Evolutionary conservation across 2,329 filamentous ascomycete species (phyloP).

Genomic region (Fusarium zealandicum): DNA sequence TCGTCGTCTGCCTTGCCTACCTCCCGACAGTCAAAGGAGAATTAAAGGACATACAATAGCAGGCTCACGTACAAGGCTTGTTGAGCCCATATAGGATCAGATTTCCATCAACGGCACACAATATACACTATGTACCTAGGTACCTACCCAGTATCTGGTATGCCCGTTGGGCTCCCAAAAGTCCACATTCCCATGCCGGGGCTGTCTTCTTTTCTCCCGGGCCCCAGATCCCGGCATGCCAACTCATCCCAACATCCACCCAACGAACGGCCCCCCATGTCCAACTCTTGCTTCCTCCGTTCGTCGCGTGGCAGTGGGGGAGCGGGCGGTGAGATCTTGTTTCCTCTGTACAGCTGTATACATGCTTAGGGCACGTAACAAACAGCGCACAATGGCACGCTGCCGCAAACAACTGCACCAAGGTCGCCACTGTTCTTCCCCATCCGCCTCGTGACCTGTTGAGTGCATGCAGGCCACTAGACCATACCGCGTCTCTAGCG

Average conservation of each 20-base stretch:
- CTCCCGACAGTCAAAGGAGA: neutral
- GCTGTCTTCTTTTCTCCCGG: conserved; percentile 3
- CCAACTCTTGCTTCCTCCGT: conserved; percentile 22
- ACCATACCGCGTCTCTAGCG: conserved; percentile 21
- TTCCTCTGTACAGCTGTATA: too few species aligned
- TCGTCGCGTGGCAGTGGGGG: conserved; percentile 27
- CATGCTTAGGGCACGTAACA: conserved; percentile 20
- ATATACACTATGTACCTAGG: too few species aligned
- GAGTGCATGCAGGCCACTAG: conserved; percentile 40
- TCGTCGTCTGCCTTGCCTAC: conserved; percentile 3
- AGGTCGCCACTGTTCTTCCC: conserved; percentile 4
- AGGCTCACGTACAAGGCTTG: too few species aligned
- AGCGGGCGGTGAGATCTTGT: conserved; percentile 24
- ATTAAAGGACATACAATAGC: too few species aligned
- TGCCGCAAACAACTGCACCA: conserved; percentile 1
- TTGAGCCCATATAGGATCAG: neutral
- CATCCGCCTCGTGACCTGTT: conserved; percentile 32
- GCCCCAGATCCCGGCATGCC: conserved; percentile 21
- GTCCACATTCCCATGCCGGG: conserved; percentile 21
- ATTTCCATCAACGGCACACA: neutral
- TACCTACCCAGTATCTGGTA: conserved; percentile 8
- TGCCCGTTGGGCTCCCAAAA: conserved; percentile 11
- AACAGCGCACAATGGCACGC: conserved; percentile 19
- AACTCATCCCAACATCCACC: conserved; percentile 18
- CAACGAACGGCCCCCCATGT: too few species aligned